Conservation (phyloP, 768 basidiomycete genomes). For the Leccinum ochraceum region DNA sequence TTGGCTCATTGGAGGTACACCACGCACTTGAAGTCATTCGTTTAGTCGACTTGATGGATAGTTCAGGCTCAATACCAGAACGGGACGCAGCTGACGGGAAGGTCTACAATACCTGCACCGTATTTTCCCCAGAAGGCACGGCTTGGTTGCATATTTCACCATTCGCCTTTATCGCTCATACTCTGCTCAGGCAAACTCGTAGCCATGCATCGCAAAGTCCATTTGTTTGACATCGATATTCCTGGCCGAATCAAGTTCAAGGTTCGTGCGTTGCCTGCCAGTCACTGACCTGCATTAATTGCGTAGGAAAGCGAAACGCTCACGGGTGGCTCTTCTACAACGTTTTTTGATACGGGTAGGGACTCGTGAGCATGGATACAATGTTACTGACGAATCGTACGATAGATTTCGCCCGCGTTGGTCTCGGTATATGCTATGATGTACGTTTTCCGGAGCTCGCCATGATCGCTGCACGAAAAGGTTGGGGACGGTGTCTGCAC, state of each 20-base stretch:
- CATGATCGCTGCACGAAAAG: slow-evolving; percentile 86
- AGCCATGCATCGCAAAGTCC: slow-evolving; percentile 89
- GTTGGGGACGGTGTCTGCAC: slow-evolving; percentile 37
- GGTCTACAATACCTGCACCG: slow-evolving; percentile 91
- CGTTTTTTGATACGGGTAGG: slow-evolving; percentile 86
- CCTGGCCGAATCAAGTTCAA: slow-evolving; percentile 90
- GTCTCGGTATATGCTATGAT: slow-evolving; percentile 96
- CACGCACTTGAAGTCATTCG: not conserved
- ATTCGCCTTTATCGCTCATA: not conserved
- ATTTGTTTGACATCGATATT: slow-evolving; percentile 97
- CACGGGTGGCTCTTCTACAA: slow-evolving; percentile 71
- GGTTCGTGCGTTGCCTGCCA: slow-evolving; percentile 39
- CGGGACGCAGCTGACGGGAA: slow-evolving; percentile 60
- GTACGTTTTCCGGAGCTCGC: slow-evolving; percentile 93
- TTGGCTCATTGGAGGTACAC: slow-evolving; percentile 91
- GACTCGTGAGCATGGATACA: not conserved
- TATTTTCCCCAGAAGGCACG: slow-evolving; percentile 79
- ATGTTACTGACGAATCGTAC: not conserved
- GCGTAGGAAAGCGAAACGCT: slow-evolving; percentile 84
- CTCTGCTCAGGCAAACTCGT: slow-evolving; percentile 72
- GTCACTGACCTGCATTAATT: slow-evolving; percentile 3
- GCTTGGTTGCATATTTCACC: not conserved
- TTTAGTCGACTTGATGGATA: not conserved
- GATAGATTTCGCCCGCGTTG: slow-evolving; percentile 94
- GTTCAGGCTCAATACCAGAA: slow-evolving; percentile 92